phyloP scores from a whole-genome alignment of 2,329 filamentous ascomycete genomes.

The Aspergillus oerlinghausenensis region DNA sequence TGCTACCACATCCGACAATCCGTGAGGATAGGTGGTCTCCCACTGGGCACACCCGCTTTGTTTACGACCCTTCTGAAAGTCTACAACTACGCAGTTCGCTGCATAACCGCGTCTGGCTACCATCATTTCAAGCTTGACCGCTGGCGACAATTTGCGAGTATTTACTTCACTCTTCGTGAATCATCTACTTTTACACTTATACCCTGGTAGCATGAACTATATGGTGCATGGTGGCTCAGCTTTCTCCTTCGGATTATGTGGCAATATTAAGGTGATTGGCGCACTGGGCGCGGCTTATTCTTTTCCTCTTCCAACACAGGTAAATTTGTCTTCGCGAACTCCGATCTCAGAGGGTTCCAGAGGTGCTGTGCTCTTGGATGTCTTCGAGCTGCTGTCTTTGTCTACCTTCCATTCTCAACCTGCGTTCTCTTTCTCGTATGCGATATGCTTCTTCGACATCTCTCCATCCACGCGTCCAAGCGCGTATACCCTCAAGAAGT shows the following conservation, averaged over 20 bases:
- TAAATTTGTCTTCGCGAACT: not conserved
- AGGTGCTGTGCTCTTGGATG: not conserved
- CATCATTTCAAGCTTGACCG: not conserved
- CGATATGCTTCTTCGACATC: constrained; percentile 39
- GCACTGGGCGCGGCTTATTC: not conserved
- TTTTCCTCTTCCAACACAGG: not conserved
- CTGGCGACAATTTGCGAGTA: not conserved
- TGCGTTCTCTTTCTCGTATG: constrained; percentile 55
- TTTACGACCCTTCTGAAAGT: not conserved
- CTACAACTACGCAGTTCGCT: not conserved
- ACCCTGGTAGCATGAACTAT: not conserved
- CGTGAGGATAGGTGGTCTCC: not conserved
- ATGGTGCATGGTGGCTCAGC: not conserved
- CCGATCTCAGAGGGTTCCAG: not conserved
- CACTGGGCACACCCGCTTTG: not conserved
- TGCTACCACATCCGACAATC: not conserved
- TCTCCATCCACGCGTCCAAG: constrained; percentile 42
- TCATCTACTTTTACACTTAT: not conserved
- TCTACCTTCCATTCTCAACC: constrained; percentile 42
- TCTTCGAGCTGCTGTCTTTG: not conserved
- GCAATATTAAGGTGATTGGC: not conserved
- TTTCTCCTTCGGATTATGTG: not conserved
- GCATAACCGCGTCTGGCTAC: not conserved
- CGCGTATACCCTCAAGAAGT: constrained; percentile 36
- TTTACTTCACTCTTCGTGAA: not conserved